Conservation (phyloP, 805 yeast species). For the Candida ulmi region DNA sequence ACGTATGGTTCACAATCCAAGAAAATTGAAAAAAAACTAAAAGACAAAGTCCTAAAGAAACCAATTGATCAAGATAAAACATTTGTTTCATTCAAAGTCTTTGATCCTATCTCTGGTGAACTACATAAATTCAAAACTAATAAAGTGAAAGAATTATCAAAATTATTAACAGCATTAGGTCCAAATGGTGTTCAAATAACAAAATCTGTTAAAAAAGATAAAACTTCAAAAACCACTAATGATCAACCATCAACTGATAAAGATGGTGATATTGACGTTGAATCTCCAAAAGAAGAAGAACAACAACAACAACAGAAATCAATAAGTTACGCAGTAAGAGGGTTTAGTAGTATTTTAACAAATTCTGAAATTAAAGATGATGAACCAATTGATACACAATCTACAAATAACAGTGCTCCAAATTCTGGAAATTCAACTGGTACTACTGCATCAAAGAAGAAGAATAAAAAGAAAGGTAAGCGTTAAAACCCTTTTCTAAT, state of each 20-base stretch:
- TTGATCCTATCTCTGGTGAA: slow-evolving; percentile 60
- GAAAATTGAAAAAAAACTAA: slow-evolving; percentile 8
- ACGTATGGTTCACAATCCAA: slow-evolving; percentile 21
- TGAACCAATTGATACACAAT: slow-evolving; percentile 3
- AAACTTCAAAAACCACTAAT: not conserved
- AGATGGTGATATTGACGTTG: not conserved
- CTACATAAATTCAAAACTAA: slow-evolving; percentile 52
- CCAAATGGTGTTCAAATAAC: slow-evolving; percentile 44
- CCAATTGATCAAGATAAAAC: slow-evolving; percentile 9
- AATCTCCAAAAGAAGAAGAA: not conserved
- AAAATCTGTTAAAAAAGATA: slow-evolving; percentile 1
- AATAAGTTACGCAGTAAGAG: slow-evolving; percentile 10
- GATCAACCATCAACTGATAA: not conserved
- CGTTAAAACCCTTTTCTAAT: no score
- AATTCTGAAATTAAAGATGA: slow-evolving; percentile 18
- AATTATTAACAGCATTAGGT: slow-evolving; percentile 68
- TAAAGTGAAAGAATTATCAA: slow-evolving; percentile 63
- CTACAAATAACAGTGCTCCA: slow-evolving; percentile 1
- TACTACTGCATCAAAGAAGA: slow-evolving; percentile 9
- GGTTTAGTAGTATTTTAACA: slow-evolving; percentile 18
- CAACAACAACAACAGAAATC: not conserved
- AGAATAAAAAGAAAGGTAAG: slow-evolving; percentile 23
- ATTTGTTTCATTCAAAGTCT: slow-evolving; percentile 46
- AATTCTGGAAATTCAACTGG: not conserved
- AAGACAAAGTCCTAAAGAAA: slow-evolving; percentile 2